Base-by-base conservation (phyloP, 306 rosid genomes). In the Casuarina glauca region DNA sequence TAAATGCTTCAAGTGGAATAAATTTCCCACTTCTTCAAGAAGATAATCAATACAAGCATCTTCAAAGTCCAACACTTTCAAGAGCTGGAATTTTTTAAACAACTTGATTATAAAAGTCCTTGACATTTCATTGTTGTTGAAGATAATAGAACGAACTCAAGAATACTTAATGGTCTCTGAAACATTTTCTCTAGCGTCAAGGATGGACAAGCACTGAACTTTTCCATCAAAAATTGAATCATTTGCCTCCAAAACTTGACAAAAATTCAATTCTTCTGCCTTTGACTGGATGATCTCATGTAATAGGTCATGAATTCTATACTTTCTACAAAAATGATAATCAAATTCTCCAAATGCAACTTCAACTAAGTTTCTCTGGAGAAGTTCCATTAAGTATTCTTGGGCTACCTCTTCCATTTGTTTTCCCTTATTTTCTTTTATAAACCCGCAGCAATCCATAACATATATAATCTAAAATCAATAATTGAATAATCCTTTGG, bases 371-470 rank as follows among this genome's bases (percentile, higher is more conserved):
- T 66, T 66, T 43, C 49, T 66, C 3, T 41, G 49, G 49, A 66
- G 6, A 2, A 73, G 78, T 19, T 79, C 82, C 6, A 0, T 32
- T 10, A 79, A 79, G 74, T 66, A 73, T 3, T 73, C 69, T 6
- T 43, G 50, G 0, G 60, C 74, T 4, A 20, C 20, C 20, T 79
- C 69, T 49, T 64, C 74, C 2, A 73, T 16, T n/a, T 11, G 4
- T 48, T 16, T 38, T 2, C 74, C 9, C 13, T 50, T 58, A 3
- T 9, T 16, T 26, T 3, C 35, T 3, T 61, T 55, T 4, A 79
- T 72, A 73, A 73, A 73, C 74, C 78, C 35, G 73, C 78, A 0
- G 58, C 74, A 16, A 64, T 36, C 82, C 82, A 79, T 5, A 79
- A 6, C 11, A 9, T 13, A 73, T 43, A 2, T 2, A 79, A 64